Conservation (phyloP, 345 rosid genomes). For the Draba incana region DNA sequence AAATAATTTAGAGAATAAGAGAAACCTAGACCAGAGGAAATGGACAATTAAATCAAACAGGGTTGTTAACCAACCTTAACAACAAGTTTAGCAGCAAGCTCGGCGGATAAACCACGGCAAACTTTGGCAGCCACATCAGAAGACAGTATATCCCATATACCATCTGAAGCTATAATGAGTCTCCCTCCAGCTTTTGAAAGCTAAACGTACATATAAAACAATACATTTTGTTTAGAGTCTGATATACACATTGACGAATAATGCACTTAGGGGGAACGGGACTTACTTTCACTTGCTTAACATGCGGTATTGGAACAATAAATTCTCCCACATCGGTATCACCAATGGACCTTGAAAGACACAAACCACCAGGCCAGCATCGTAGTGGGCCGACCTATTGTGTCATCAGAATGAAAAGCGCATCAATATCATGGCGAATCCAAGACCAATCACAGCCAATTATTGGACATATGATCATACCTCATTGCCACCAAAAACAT, state of each 20-base stretch:
- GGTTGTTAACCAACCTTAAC: constrained; percentile 70
- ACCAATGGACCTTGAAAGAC: constrained; percentile 98
- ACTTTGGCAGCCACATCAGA: constrained; percentile 95
- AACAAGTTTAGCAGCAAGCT: constrained; percentile 95
- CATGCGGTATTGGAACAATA: constrained; percentile 97
- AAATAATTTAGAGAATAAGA: constrained; percentile 17
- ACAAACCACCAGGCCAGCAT: constrained; percentile 99
- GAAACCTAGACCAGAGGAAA: background rate
- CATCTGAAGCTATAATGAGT: constrained; percentile 97
- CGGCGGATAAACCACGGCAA: constrained; percentile 93
- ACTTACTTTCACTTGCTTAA: constrained; percentile 96
- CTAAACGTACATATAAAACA: constrained; percentile 45
- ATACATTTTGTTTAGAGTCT: constrained; percentile 8
- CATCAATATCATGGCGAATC: constrained; percentile 11
- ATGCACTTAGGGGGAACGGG: constrained; percentile 26
- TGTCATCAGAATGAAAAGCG: constrained; percentile 11
- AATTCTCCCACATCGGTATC: constrained; percentile 99
- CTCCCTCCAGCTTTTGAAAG: constrained; percentile 94
- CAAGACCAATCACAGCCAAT: background rate
- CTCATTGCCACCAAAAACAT: constrained; percentile 95
- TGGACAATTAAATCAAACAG: constrained; percentile 4
- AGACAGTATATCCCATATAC: constrained; percentile 96
- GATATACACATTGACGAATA: constrained; percentile 3
- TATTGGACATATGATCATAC: constrained; percentile 45
- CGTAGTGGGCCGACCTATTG: constrained; percentile 95